Evolutionary conservation across 2,329 filamentous ascomycete species (phyloP).

Genomic region (Alternaria sp.): DNA sequence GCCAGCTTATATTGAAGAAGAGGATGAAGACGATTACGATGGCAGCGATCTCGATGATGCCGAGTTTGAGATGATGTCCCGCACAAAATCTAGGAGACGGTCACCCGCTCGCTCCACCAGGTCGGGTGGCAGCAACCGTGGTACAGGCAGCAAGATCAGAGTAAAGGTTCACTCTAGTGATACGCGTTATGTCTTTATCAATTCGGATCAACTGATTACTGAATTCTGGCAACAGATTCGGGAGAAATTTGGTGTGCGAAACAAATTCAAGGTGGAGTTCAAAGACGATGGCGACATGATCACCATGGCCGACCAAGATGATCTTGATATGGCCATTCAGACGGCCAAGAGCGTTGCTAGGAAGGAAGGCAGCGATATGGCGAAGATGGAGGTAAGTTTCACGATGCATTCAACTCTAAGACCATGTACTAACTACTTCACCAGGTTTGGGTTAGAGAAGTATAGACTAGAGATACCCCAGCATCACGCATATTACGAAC

Average conservation of each 20-base stretch:
- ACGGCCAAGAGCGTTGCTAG: slow-evolving; percentile 72
- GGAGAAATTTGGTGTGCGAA: slow-evolving; percentile 82
- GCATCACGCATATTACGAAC: slow-evolving; percentile 38
- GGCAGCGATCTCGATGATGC: slow-evolving; percentile 77
- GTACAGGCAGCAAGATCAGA: slow-evolving; percentile 72
- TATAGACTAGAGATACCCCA: slow-evolving; percentile 54
- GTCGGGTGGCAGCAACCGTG: slow-evolving; percentile 60
- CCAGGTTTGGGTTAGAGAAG: slow-evolving; percentile 58
- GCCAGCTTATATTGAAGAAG: slow-evolving; percentile 78
- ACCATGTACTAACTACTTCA: slow-evolving; percentile 50
- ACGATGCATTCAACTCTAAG: neutral
- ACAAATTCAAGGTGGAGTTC: slow-evolving; percentile 88
- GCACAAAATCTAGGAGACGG: slow-evolving; percentile 50
- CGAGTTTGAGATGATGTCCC: slow-evolving; percentile 80
- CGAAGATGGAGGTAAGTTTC: slow-evolving; percentile 90
- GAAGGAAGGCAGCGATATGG: slow-evolving; percentile 80
- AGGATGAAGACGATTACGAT: slow-evolving; percentile 76
- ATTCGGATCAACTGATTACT: slow-evolving; percentile 73
- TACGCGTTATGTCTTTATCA: slow-evolving; percentile 90
- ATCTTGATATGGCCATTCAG: slow-evolving; percentile 86
- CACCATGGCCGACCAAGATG: slow-evolving; percentile 95
- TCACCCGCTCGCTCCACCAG: slow-evolving; percentile 55
- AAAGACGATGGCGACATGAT: slow-evolving; percentile 95
- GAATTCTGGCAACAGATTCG: slow-evolving; percentile 82
- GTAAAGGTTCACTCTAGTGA: slow-evolving; percentile 91